A percentile compares a stretch with the other conserved stretches of the same genome.
Evolutionary conservation across 345 rosid species (phyloP).

Genomic region (Pugionium cornutum): DNA sequence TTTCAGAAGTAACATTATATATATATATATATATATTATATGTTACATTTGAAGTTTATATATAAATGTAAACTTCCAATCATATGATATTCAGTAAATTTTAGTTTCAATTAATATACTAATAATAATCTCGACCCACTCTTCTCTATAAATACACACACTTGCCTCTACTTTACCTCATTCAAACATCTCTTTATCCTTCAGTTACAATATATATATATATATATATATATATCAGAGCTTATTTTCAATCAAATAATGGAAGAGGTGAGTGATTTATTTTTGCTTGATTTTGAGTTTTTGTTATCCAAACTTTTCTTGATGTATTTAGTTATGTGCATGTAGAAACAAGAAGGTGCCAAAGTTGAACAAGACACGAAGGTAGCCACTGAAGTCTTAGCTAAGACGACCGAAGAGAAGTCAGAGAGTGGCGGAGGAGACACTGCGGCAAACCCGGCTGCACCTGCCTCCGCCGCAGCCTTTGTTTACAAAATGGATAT

Average conservation of each 20-base stretch:
- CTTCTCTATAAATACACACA: conserved; percentile 48
- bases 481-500: conserved; percentile 66
- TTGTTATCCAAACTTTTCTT: not conserved
- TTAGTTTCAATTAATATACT: conserved; percentile 14
- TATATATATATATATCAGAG: not conserved
- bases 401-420: conserved; percentile 44
- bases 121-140: conserved; percentile 15
- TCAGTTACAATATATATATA: not conserved
- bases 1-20: conserved; percentile 14
- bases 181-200: conserved; percentile 35
- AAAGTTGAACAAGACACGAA: conserved; percentile 60
- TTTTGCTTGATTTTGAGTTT: not conserved
- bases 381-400: conserved; percentile 29
- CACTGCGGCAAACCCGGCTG: conserved; percentile 25
- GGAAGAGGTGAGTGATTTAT: conserved; percentile 53
- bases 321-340: conserved; percentile 5
- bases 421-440: conserved; percentile 48
- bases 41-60: conserved; percentile 9
- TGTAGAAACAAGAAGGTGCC: conserved; percentile 44
- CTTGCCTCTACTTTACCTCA: conserved; percentile 38
- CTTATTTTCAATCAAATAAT: conserved; percentile 34
- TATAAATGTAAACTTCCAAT: not conserved
- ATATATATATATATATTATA: no score
- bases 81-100: conserved; percentile 16
- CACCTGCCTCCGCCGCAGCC: conserved; percentile 3